Conservation (phyloP, 495 filamentous ascomycete species). For the Penicillium herquei region DNA sequence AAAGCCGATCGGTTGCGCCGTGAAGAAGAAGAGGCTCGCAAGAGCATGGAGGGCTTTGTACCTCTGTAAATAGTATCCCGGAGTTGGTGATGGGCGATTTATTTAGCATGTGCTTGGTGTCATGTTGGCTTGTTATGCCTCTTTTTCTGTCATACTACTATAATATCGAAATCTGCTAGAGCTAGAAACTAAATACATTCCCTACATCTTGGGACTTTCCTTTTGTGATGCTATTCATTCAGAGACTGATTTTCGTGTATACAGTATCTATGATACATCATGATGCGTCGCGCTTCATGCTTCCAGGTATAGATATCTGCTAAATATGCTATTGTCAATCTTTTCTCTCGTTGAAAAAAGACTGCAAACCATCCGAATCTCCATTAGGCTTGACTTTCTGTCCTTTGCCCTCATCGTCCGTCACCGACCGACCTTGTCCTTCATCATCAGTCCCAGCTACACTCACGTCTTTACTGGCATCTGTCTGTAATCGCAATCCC, state of each 20-base stretch:
- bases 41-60: constrained; percentile 41
- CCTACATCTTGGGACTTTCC: constrained; percentile 12
- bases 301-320: not conserved
- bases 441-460: constrained; percentile 61
- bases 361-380: constrained; percentile 31
- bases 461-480: constrained; percentile 62
- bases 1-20: constrained; percentile 62
- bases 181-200: not conserved
- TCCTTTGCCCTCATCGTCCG: constrained; percentile 11
- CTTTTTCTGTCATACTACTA: not conserved
- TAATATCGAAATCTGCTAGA: not conserved
- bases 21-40: constrained; percentile 50
- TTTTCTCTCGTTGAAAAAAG: constrained; percentile 22
- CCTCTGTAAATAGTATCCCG: constrained; percentile 21
- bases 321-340: not conserved
- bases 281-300: not conserved
- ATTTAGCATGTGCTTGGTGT: not conserved
- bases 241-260: not conserved
- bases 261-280: constrained; percentile 1
- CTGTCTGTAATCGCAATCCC: constrained; percentile 61
- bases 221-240: not conserved
- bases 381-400: constrained; percentile 5
- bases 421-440: constrained; percentile 17
- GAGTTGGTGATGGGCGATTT: not conserved
- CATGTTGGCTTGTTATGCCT: not conserved